Evolutionary conservation across 2,329 filamentous ascomycete species (phyloP).

Genomic region (Cordyceps militaris): DNA sequence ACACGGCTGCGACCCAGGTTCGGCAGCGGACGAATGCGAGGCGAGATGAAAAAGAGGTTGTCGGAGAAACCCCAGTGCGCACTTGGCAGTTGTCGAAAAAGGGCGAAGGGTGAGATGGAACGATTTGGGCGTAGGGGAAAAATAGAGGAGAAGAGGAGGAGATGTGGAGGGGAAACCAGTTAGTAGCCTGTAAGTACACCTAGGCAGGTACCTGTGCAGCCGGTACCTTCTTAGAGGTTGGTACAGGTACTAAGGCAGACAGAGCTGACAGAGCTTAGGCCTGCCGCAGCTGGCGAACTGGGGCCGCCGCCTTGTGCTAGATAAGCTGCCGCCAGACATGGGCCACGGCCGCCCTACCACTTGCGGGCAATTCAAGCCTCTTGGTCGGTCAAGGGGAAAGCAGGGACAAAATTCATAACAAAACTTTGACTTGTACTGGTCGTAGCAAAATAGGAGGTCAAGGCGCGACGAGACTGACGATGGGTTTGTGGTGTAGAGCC

Average conservation of each 20-base stretch:
- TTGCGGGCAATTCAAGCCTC: too few relatives aligned
- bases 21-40: neutral
- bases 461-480: neutral
- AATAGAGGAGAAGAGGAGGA: neutral
- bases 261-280: neutral
- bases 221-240: too few relatives aligned
- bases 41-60: neutral
- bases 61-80: neutral
- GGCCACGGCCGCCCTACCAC: neutral
- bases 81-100: neutral
- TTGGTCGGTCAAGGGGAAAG: neutral
- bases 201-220: neutral
- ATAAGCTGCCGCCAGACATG: conserved; percentile 2
- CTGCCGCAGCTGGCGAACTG: conserved; percentile 4
- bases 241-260: neutral
- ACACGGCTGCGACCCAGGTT: neutral
- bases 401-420: too few relatives aligned
- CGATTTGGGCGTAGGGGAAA: neutral
- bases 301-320: neutral
- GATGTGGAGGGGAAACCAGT: conserved; percentile 7
- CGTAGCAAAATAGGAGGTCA: neutral
- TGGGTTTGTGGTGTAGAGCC: neutral
- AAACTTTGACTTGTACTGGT: neutral
- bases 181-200: neutral
- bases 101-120: neutral